A percentile compares a stretch with the other conserved stretches of the same genome.
These are phyloP conservation scores for Saitozyma podzolica DNA, from an alignment of 768 basidiomycete species.

Conservation along the genomic window DNA sequence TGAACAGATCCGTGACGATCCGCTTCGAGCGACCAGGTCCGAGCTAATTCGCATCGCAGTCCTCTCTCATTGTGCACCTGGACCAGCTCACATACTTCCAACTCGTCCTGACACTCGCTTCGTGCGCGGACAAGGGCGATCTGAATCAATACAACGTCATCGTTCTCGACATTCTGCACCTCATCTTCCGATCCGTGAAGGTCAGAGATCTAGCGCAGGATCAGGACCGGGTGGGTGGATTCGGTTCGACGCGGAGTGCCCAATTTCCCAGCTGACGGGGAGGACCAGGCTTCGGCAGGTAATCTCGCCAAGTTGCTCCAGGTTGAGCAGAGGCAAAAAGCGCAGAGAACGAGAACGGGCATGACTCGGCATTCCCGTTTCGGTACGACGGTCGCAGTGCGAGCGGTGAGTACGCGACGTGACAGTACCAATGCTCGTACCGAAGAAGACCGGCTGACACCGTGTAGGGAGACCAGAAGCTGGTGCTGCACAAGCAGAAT, in stretches of 20 bases:
- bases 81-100: slow-evolving; percentile 72
- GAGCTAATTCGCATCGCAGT: slow-evolving; percentile 48
- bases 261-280: no score
- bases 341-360: slow-evolving; percentile 60
- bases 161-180: slow-evolving; percentile 87
- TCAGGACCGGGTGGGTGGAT: slow-evolving; percentile 42
- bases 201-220: slow-evolving; percentile 58
- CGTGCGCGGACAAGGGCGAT: slow-evolving; percentile 74
- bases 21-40: no score
- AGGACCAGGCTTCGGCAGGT: slow-evolving; percentile 61
- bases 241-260: neutral
- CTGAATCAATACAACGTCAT: slow-evolving; percentile 85
- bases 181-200: slow-evolving; percentile 77
- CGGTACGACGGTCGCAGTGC: slow-evolving; percentile 88
- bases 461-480: slow-evolving; percentile 52
- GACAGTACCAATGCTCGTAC: neutral
- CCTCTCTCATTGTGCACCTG: slow-evolving; percentile 69
- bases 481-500: slow-evolving; percentile 79
- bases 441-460: neutral
- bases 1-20: no score
- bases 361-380: slow-evolving; percentile 90
- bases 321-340: slow-evolving; percentile 68
- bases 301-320: slow-evolving; percentile 72
- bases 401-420: slow-evolving; percentile 53
- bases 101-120: slow-evolving; percentile 79